Percentiles rank a stretch among this genome's conserved stretches.
These are phyloP conservation scores for Microdochium nivale DNA, from an alignment of 2,329 filamentous ascomycete genomes.

Conservation along the genomic window DNA sequence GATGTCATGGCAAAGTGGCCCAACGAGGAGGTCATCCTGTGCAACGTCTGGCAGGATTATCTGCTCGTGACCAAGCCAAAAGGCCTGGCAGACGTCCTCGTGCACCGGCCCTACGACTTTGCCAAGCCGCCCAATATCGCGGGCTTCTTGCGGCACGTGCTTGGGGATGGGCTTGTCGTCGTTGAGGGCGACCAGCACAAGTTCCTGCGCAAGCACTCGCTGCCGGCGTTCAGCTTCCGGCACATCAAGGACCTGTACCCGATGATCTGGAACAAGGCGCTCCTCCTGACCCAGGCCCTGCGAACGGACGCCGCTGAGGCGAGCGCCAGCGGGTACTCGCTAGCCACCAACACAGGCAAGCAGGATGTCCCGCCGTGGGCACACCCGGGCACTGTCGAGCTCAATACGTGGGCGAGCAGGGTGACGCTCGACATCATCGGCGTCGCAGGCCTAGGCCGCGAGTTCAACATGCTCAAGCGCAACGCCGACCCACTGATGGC, in stretches of 20 bases:
- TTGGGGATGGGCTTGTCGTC: constrained; percentile 50
- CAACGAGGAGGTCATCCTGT: constrained; percentile 11
- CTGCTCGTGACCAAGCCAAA: constrained; percentile 22
- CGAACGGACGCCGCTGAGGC: constrained; percentile 29
- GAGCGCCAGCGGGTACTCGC: background rate
- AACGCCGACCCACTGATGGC: constrained; percentile 31
- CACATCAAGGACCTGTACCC: constrained; percentile 64
- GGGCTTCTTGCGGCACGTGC: constrained; percentile 38
- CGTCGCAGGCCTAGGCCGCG: constrained; percentile 44
- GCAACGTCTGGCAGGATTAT: constrained; percentile 8
- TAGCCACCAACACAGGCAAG: constrained; percentile 5
- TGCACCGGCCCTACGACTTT: constrained; percentile 43
- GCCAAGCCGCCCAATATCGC: constrained; percentile 37
- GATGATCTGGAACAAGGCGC: constrained; percentile 55
- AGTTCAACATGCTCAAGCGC: constrained; percentile 36
- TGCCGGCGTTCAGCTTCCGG: constrained; percentile 58
- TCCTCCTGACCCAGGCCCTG: constrained; percentile 23
- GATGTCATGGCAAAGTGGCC: constrained; percentile 12
- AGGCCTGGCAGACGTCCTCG: constrained; percentile 37
- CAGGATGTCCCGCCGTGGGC: background rate
- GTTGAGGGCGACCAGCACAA: constrained; percentile 67
- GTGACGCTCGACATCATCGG: constrained; percentile 54
- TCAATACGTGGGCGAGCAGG: constrained; percentile 40
- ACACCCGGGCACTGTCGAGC: constrained; percentile 15
- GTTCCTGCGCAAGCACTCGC: constrained; percentile 57